phyloP scores from a whole-genome alignment of 495 filamentous ascomycete genomes.

The Parathielavia hyrcaniae region DNA sequence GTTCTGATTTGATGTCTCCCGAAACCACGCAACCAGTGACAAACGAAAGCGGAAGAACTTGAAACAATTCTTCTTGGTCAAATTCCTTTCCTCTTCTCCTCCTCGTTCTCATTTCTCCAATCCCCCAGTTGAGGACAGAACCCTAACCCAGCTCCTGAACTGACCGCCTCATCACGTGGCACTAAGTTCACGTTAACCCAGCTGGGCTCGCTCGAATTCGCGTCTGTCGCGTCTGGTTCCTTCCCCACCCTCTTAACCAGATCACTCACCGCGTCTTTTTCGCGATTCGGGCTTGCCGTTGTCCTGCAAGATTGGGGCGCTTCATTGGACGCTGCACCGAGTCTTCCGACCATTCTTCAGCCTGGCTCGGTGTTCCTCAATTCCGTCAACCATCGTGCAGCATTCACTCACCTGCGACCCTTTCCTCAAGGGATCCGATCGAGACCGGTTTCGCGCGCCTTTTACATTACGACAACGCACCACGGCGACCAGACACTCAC shows the following conservation, averaged over 20 bases:
- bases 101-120: not conserved
- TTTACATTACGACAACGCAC: not conserved
- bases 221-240: constrained; percentile 27
- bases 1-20: too few relatives aligned
- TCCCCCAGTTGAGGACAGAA: not conserved
- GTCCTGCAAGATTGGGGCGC: not conserved
- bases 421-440: not conserved
- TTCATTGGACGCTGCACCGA: not conserved
- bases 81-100: too few relatives aligned
- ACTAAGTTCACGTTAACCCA: too few relatives aligned
- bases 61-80: too few relatives aligned
- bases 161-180: constrained; percentile 13
- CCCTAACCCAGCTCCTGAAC: not conserved
- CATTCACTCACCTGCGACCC: not conserved
- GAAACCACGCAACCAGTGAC: too few relatives aligned
- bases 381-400: not conserved
- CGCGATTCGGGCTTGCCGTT: constrained; percentile 21
- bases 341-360: not conserved
- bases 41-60: too few relatives aligned
- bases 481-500: not conserved
- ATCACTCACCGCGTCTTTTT: constrained; percentile 5
- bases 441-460: not conserved
- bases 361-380: not conserved
- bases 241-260: constrained; percentile 16
- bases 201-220: constrained; percentile 22